phyloP scores from a whole-genome alignment of 163 green algal genomes.

The Prototheca wickerhamii region DNA sequence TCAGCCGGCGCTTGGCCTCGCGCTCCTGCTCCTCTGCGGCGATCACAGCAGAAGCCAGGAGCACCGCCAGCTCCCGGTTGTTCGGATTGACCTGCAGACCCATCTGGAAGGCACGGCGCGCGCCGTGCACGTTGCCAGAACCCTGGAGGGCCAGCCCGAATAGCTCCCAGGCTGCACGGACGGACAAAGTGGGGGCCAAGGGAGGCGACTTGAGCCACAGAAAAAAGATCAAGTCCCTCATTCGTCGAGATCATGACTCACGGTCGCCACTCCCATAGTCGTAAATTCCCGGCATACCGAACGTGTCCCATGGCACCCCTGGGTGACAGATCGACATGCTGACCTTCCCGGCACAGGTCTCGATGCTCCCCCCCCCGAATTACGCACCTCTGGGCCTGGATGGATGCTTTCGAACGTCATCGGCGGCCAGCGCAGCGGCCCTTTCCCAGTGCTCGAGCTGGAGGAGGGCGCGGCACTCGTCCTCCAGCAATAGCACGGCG shows the following conservation, averaged over 20 bases:
- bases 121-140: not conserved
- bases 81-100: constrained; percentile 1
- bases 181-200: not conserved
- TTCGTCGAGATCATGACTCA: no score
- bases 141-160: not conserved
- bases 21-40: not conserved
- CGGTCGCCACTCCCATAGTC: no score
- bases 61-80: not conserved
- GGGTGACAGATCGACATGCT: no score
- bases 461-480: not conserved
- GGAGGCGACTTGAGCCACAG: no score
- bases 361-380: not conserved
- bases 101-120: constrained; percentile 3
- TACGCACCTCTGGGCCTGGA: not conserved
- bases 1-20: not conserved
- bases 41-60: not conserved
- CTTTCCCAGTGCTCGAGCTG: not conserved
- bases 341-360: no score
- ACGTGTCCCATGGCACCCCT: no score
- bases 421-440: not conserved
- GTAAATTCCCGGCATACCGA: no score
- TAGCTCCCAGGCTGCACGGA: not conserved
- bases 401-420: not conserved
- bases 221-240: no score
- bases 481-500: not conserved